Evolutionary conservation across 2,329 filamentous ascomycete species (phyloP), one percentile per base, ranked within the genome.

Genomic region (Nemania sp.): DNA sequence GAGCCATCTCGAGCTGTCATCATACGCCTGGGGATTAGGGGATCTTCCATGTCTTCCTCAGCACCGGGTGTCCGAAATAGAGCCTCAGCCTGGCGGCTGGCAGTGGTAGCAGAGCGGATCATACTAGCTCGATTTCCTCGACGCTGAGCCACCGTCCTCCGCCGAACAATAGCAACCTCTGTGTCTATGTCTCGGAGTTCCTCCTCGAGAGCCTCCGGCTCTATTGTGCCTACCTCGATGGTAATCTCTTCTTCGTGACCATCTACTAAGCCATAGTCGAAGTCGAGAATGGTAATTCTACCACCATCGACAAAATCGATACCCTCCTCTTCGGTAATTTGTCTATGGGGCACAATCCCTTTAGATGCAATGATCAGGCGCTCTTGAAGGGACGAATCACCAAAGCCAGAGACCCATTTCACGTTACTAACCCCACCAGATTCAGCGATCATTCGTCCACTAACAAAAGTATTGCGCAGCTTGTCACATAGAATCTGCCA

Each of bases 271-370:
- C 85, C 82, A 72, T 92, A 92, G 70, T 90, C 87, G 77, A 95
- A 95, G 77, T 95, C 92, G 52, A 94, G 82, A 8, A 95, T 81
- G 10, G 88, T 86, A 51, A 96, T 82, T 68, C 92, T 87, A 15
- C 92, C 92, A 6, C 92, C 92, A 74, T 95, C 93, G n/a, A 93
- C 86, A 70, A 93, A 92, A 74, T 92, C 88, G 59, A 91, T 86
- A 54, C 88, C 89, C 72, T 93, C 92, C 70, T 93, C 90, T 64
- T 93, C 90, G 2, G 88, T 85, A 49, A 87, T 81, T 7, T 83
- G 81, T 66, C 87, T 85, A 0, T 85, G 82, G 0, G 86, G 85
- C 27, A 88, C 84, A 20, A 93, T 88, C 35, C 92, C 92, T 26
- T 90, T 89, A 5, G 92, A 92, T 47, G 91, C 90, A 35, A 92